Percentiles rank a stretch among this genome's conserved stretches.
These are phyloP conservation scores for Kalanchoe fedtschenkoi DNA, from an alignment of 164 flowering plant genomes.

Conservation along the genomic window DNA sequence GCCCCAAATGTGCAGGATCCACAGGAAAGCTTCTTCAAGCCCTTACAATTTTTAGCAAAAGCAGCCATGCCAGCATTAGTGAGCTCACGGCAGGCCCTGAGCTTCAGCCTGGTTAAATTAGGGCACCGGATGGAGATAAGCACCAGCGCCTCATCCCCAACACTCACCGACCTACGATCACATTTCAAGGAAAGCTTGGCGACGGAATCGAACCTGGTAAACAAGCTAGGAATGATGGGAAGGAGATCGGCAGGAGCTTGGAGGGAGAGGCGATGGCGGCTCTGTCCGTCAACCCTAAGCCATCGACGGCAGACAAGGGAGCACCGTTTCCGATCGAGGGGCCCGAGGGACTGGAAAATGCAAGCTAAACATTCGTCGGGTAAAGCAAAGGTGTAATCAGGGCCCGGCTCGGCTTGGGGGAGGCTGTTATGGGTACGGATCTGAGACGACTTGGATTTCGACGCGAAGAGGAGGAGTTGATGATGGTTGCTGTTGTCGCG, in stretches of 20 bases:
- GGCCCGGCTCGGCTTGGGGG: slow-evolving; percentile 12
- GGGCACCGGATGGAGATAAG: slow-evolving; percentile 33
- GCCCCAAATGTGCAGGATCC: slow-evolving; percentile 46
- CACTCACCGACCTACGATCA: slow-evolving; percentile 35
- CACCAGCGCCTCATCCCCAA: slow-evolving; percentile 34
- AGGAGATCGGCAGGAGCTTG: slow-evolving; percentile 29
- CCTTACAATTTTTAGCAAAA: slow-evolving; percentile 38
- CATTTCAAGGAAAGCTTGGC: slow-evolving; percentile 44
- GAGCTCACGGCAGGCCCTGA: slow-evolving; percentile 38
- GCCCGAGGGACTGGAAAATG: slow-evolving; percentile 36
- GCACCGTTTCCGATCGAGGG: slow-evolving; percentile 37
- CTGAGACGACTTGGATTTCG: slow-evolving; percentile 16
- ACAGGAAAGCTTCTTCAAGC: slow-evolving; percentile 40
- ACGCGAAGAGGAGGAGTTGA: slow-evolving; percentile 14
- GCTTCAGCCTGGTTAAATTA: slow-evolving; percentile 44
- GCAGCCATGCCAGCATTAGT: slow-evolving; percentile 35
- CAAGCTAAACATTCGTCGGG: slow-evolving; percentile 48
- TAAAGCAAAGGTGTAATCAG: slow-evolving; percentile 23
- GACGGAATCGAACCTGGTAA: slow-evolving; percentile 40
- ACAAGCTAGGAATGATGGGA: slow-evolving; percentile 21
- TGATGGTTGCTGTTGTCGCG: no score
- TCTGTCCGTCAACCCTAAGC: slow-evolving; percentile 40
- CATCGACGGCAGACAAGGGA: slow-evolving; percentile 45
- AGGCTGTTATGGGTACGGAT: no score
- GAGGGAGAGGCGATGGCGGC: slow-evolving; percentile 47